Percentiles rank a stretch among this genome's conserved stretches.
Conservation (phyloP, 768 basidiomycete species). For the Mycena venus region DNA sequence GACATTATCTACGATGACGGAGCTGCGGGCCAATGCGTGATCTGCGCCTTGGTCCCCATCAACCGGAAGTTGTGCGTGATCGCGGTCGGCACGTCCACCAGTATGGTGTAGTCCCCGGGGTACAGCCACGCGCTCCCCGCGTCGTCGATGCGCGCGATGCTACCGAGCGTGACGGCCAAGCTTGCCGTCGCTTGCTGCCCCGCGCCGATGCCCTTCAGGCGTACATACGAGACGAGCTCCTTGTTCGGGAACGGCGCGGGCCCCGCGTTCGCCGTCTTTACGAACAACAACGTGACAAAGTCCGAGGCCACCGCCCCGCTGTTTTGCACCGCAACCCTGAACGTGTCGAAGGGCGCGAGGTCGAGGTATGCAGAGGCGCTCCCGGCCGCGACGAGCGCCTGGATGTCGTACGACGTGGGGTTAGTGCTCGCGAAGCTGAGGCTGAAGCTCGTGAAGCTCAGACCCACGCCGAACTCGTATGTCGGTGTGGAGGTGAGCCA, state of each 20-base stretch:
- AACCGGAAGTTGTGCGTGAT: slow-evolving; percentile 23
- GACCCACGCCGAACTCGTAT: slow-evolving; percentile 70
- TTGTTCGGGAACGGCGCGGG: slow-evolving; percentile 67
- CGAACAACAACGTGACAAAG: slow-evolving; percentile 68
- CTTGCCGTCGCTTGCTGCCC: slow-evolving; percentile 38
- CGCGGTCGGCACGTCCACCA: slow-evolving; percentile 28
- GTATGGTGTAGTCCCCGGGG: slow-evolving; percentile 28
- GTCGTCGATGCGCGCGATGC: slow-evolving; percentile 22
- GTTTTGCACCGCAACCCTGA: slow-evolving; percentile 63
- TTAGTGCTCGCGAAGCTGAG: slow-evolving; percentile 54
- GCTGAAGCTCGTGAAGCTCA: slow-evolving; percentile 67
- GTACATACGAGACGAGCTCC: slow-evolving; percentile 63
- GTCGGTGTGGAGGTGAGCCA: slow-evolving; percentile 68
- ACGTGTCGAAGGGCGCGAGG: slow-evolving; percentile 61
- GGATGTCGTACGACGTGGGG: slow-evolving; percentile 56
- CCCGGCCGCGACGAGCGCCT: slow-evolving; percentile 48
- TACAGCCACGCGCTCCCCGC: slow-evolving; percentile 26
- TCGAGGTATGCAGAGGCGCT: slow-evolving; percentile 47
- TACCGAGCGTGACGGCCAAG: slow-evolving; percentile 25
- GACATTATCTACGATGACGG: too few relatives aligned
- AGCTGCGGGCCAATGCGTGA: slow-evolving; percentile 18
- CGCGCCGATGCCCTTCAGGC: slow-evolving; percentile 49
- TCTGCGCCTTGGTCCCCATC: slow-evolving; percentile 23
- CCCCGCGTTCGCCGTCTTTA: slow-evolving; percentile 60
- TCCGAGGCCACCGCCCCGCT: slow-evolving; percentile 64